Conservation (phyloP, 2,329 filamentous ascomycete species). For the Samsoniella hepiali region DNA sequence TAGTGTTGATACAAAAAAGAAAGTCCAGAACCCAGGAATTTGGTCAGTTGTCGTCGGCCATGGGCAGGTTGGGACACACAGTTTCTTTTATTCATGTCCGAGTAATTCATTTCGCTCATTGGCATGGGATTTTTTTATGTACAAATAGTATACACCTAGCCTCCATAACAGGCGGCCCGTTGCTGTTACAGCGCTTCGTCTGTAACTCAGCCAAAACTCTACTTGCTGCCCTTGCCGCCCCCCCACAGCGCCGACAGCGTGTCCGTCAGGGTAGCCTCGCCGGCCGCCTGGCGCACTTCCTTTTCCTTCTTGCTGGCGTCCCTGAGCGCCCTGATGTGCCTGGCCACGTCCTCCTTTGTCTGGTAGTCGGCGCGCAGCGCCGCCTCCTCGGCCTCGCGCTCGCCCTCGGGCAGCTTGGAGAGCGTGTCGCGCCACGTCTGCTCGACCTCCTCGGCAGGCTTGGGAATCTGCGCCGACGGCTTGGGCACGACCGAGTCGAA, state of each 20-base stretch:
- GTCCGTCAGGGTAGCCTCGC: constrained; percentile 32
- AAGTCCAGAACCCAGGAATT: background rate
- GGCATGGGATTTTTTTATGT: background rate
- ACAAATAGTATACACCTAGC: constrained; percentile 1
- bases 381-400: constrained; percentile 60
- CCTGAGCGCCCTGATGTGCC: constrained; percentile 52
- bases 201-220: constrained; percentile 9
- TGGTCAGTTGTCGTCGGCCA: too few species aligned
- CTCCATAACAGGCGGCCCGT: background rate
- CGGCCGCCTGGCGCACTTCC: constrained; percentile 38
- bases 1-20: background rate
- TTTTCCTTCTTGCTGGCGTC: constrained; percentile 56
- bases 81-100: background rate
- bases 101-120: background rate
- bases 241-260: constrained; percentile 29
- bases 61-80: background rate
- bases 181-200: background rate
- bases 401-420: constrained; percentile 54
- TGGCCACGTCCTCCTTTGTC: constrained; percentile 58
- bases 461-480: constrained; percentile 24
- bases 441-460: constrained; percentile 45
- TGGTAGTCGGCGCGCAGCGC: constrained; percentile 61
- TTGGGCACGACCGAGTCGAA: constrained; percentile 56
- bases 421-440: constrained; percentile 52
- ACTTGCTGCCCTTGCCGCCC: constrained; percentile 27